Evolutionary conservation across 2,329 filamentous ascomycete genomes (phyloP), one percentile per base, ranked within the genome.

Genomic region (Aspergillus tubingensis): DNA sequence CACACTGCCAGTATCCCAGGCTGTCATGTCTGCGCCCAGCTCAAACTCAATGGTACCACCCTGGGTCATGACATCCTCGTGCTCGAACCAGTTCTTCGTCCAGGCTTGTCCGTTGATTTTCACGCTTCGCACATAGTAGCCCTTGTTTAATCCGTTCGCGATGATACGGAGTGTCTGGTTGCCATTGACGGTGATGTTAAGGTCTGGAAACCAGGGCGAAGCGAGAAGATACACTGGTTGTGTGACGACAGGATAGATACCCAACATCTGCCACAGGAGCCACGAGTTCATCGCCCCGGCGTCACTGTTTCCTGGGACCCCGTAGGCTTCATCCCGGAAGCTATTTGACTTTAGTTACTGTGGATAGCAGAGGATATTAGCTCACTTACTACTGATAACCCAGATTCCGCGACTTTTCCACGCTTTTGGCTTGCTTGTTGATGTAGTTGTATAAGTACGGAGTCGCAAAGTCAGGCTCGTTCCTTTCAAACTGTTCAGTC

Each of bases 401-500:
- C 36, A 88, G 79, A 54, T 76, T 78, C 54, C 88, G 83, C 41
- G 83, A 85, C 62, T 83, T 81, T 62, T 83, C 72, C n/a, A 90
- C 87, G 19, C 82, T 82, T 50, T 86, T 83, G 66, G 86, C 82
- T 70, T 90, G 88, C 52, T 85, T 83, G 63, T 85, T 85, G 60
- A 85, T 84, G 72, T 85, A 91, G 74, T 89, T 87, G 79, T 88
- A 91, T 3, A 91, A 80, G 71, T 87, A 91, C 0, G 88, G 88
- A 0, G 84, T 86, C 0, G 82, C 83, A 73, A 91, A 91, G 67
- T 83, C 83, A 0, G 87, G 87, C 72, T 90, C 85, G 69, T 90
- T 90, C 25, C 86, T 87, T 49, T 25, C 3, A 15, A 15, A 11
- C 7, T n/a, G 19, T 3, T 58, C 32, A 47, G 51, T 44, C 38